Evolutionary conservation across 495 filamentous ascomycete species (phyloP), one percentile per base, ranked within the genome.

Genomic region (Penicillium cosmopolitanum): DNA sequence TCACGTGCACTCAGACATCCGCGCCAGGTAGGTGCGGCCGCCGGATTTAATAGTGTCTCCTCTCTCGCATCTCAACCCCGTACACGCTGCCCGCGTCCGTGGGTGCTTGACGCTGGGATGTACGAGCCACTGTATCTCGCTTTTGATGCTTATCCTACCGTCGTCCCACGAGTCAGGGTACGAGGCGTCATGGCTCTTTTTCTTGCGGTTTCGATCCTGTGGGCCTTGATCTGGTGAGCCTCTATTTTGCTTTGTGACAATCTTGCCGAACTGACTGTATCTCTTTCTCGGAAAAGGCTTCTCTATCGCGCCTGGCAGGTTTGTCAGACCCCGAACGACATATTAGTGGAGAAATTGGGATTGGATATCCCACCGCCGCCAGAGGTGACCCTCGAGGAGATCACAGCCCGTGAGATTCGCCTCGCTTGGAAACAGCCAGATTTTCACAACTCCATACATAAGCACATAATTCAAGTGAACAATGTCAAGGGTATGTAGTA

Each of bases 401-500:
- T 98, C 58, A 89, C 88, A 51, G 80, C 91, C 25, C 91, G 94
- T 66, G 89, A 91, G 44, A 89, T 96, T 28, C 88, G 91, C n/a
- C 81, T 98, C 15, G 92, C 93, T 66, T 97, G 93, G 92, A 92
- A 91, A 53, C 83, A 89, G 51, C 87, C 90, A 1, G 87, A 90
- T 43, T 83, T 86, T 66, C 87, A 87, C 54, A 87, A 90, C 57
- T 88, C 90, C 12, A 89, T 93, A 52, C 81, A 89, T 13, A 95
- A 93, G 75, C 91, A 96, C 69, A 84, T 93, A 21, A 92, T 98
- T 38, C 90, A 96, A 64, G 86, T 97, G 55, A 98, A 98, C 68
- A 93, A 93, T 35, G 86, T 91, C 35, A 93, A 92, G 77, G 90
- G 93, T 96, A 74, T 43, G 51, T 3, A 8, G 11, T 3, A 42